Percentiles rank a stretch among this genome's conserved stretches.
phyloP scores from a whole-genome alignment of 495 filamentous ascomycete species.

The Aspergillus bertholletiae region DNA sequence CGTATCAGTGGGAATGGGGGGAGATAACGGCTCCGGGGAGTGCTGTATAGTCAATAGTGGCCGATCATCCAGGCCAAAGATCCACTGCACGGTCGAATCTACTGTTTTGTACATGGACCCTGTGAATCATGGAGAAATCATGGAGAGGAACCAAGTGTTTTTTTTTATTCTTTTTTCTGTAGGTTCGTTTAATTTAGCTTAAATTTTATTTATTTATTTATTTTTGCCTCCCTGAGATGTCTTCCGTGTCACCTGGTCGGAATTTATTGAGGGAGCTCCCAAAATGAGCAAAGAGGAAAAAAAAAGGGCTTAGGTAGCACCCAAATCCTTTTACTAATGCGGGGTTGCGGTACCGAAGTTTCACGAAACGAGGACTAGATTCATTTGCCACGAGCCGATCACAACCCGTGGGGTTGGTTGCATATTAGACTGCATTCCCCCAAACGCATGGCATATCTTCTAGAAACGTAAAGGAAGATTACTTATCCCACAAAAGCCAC shows the following conservation, averaged over 20 bases:
- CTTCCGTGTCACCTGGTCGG: no score
- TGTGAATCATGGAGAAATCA: not conserved
- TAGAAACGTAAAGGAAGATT: not conserved
- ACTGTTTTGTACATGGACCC: not conserved
- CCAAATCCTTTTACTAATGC: no score
- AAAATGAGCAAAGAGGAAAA: no score
- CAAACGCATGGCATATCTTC: not conserved
- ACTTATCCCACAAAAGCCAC: not conserved
- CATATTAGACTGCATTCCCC: not conserved
- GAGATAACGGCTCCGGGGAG: constrained; percentile 17
- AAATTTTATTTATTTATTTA: no score
- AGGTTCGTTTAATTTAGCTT: no score
- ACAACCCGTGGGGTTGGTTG: not conserved
- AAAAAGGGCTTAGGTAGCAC: no score
- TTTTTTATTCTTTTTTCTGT: no score
- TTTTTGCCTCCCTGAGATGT: no score
- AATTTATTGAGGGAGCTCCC: no score
- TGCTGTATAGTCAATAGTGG: constrained; percentile 17
- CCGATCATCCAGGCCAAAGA: constrained; percentile 12
- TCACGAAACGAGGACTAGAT: not conserved
- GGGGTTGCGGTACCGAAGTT: no score
- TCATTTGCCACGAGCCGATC: not conserved
- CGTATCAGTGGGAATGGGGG: constrained; percentile 15
- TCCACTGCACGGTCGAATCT: constrained; percentile 8
- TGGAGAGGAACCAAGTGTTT: not conserved